Conservation (phyloP, 1,284 basidiomycete genomes). For the Pseudozyma pruni region DNA sequence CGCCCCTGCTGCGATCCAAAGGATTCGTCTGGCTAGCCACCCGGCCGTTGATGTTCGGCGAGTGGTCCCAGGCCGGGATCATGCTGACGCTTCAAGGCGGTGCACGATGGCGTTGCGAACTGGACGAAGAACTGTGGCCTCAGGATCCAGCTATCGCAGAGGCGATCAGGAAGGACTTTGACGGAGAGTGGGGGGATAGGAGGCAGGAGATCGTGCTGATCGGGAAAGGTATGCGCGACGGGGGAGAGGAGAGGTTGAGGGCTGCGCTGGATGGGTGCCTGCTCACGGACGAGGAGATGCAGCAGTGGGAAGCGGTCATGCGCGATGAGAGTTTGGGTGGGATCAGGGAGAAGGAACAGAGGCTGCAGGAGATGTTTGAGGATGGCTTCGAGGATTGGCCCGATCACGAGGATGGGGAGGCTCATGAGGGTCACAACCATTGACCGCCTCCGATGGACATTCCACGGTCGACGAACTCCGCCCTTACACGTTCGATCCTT, state of each 20-base stretch:
- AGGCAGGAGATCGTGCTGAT: conserved; percentile 70
- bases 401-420: conserved; percentile 60
- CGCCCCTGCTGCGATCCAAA: conserved; percentile 69
- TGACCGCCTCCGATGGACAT: background rate
- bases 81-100: conserved; percentile 69
- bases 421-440: conserved; percentile 51
- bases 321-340: conserved; percentile 26
- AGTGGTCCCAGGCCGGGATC: conserved; percentile 71
- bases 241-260: conserved; percentile 65
- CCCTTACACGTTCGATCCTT: too few relatives aligned
- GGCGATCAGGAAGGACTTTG: conserved; percentile 69
- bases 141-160: conserved; percentile 67
- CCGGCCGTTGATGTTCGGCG: conserved; percentile 67
- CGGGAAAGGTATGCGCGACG: conserved; percentile 64
- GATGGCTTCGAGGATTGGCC: conserved; percentile 69
- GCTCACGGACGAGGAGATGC: conserved; percentile 69
- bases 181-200: conserved; percentile 70
- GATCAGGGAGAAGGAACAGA: conserved; percentile 53
- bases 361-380: conserved; percentile 67
- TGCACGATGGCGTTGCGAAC: conserved; percentile 69
- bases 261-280: conserved; percentile 68
- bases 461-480: too few relatives aligned
- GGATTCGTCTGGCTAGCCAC: conserved; percentile 70
- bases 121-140: conserved; percentile 69
- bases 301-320: conserved; percentile 69